Evolutionary conservation across 441 rosid genomes (phyloP).

Genomic region (Gossypium aridum): DNA sequence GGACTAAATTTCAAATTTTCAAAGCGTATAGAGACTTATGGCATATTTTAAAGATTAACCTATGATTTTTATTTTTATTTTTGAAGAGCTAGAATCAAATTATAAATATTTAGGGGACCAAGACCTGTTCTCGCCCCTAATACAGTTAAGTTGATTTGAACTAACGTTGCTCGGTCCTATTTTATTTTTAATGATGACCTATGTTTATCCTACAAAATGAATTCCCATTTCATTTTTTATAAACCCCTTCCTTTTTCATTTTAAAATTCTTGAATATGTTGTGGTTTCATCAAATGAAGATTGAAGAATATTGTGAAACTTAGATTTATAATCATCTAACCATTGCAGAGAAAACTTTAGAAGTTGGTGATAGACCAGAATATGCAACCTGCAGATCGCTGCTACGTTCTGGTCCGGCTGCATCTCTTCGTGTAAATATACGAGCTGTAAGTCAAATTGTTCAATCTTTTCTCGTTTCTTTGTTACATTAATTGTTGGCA

Average conservation of each 20-base stretch:
- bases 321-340: not conserved
- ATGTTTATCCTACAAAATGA: too few species aligned
- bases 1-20: too few species aligned
- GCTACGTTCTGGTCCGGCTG: conserved; percentile 72
- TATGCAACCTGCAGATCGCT: conserved; percentile 46
- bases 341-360: conserved; percentile 39
- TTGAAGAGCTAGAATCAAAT: too few species aligned
- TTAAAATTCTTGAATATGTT: not conserved
- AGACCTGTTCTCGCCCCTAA: too few species aligned
- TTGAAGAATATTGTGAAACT: not conserved
- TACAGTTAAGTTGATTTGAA: too few species aligned
- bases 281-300: not conserved
- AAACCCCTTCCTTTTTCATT: too few species aligned
- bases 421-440: conserved; percentile 60
- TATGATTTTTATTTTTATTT: too few species aligned
- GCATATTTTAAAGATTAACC: too few species aligned
- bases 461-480: not conserved
- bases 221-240: too few species aligned
- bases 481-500: not conserved
- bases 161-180: too few species aligned
- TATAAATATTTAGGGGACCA: too few species aligned
- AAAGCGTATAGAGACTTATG: too few species aligned
- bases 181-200: not conserved
- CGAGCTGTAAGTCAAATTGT: conserved; percentile 53
- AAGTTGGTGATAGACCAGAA: conserved; percentile 60